These are phyloP conservation scores for Candida krabiensis DNA, from an alignment of 805 yeast species.

Conservation along the genomic window DNA sequence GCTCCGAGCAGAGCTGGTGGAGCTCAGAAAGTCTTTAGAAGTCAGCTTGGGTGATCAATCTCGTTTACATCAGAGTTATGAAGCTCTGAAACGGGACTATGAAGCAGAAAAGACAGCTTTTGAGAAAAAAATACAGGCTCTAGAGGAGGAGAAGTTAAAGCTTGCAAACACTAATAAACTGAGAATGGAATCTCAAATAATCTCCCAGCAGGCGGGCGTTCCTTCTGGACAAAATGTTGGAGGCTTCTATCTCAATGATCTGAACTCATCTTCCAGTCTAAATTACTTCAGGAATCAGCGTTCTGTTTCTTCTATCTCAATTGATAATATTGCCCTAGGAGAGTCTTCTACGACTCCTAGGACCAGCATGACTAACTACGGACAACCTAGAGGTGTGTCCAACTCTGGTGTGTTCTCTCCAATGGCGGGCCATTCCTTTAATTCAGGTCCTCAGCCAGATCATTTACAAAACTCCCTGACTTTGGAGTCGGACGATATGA, in stretches of 20 bases:
- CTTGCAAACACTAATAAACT: conserved; percentile 17
- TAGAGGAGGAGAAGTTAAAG: conserved; percentile 30
- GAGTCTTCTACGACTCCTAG: conserved; percentile 51
- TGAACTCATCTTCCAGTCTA: conserved; percentile 27
- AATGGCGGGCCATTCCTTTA: background rate
- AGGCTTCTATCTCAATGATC: conserved; percentile 32
- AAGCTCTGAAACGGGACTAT: conserved; percentile 30
- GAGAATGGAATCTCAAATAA: conserved; percentile 13
- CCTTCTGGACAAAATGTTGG: conserved; percentile 4
- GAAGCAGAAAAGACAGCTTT: conserved; percentile 25
- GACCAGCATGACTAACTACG: conserved; percentile 11
- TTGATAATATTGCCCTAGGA: conserved; percentile 40
- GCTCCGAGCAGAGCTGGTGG: conserved; percentile 17
- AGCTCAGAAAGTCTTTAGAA: conserved; percentile 22
- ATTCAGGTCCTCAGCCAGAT: conserved; percentile 1
- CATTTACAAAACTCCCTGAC: conserved; percentile 10
- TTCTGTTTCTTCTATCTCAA: conserved; percentile 26
- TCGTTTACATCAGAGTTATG: conserved; percentile 23
- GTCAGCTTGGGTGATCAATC: conserved; percentile 16
- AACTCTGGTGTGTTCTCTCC: conserved; percentile 13
- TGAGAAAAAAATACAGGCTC: conserved; percentile 23
- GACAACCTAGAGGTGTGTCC: conserved; percentile 9
- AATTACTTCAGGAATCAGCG: conserved; percentile 21
- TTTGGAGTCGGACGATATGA: conserved; percentile 14
- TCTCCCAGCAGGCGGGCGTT: conserved; percentile 4